Evolutionary conservation across 352 stramenopile species (phyloP), one percentile per base, ranked within the genome.

Genomic region (Phytopythium litorale): DNA sequence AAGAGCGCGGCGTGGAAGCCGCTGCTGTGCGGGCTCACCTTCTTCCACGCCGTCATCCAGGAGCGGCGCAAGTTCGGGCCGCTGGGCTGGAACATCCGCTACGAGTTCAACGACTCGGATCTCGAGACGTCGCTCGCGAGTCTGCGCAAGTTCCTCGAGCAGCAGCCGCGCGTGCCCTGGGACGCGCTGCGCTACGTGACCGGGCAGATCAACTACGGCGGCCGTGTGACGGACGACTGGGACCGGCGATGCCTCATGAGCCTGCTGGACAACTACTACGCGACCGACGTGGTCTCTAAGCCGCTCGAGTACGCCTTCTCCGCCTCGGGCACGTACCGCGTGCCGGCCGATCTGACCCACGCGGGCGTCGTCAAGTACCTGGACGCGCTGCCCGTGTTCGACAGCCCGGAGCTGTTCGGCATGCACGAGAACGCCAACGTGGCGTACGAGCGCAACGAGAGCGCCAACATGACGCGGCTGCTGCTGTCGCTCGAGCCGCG

Each of bases 401-500:
- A 98, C 60, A 90, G 93, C 56, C 94, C 95, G 0, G 92, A 98
- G 72, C 87, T 98, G 32, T 98, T 98, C 68, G 95, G 95, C 12
- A 98, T 98, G 94, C 94, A 98, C 71, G 89, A 97, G 69, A 98
- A 98, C 64, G 95, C 95, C 32, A 97, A 98, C 68, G 85, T 94
- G 25, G 98, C 92, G 11, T 98, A 96, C 70, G 94, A 98, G 53
- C 84, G 85, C 56, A 94, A 95, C 58, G 93, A 98, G 67, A 96
- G 84, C 37, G 67, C 80, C 32, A 85, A 79, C 32, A 96, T 98
- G 73, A 87, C 96, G 56, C 70, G 84, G 5, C 87, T 97, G 42
- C 92, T 97, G 37, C 61, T 98, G 15, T 88, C 73, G 55, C 79
- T 98, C 3, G 92, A 98, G 72, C 94, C 94, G 1, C 82, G 92